phyloP scores from a whole-genome alignment of 1,284 basidiomycete species.

The Cryptococcus jaspeensis region DNA sequence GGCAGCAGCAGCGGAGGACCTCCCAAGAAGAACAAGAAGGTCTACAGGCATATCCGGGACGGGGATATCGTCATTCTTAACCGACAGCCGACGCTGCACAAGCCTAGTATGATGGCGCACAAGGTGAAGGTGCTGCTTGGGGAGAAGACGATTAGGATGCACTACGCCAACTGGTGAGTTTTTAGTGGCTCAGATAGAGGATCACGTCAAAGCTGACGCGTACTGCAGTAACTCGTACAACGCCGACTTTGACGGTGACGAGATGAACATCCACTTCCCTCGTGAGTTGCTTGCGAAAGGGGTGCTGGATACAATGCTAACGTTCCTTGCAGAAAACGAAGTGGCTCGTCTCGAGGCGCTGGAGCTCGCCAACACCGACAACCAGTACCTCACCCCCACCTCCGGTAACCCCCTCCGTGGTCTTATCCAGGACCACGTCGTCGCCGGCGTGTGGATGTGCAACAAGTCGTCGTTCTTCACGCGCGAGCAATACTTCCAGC shows the following conservation, averaged over 20 bases:
- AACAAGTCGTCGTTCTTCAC: conserved; percentile 92
- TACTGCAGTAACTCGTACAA: conserved; percentile 88
- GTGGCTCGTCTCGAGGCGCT: conserved; percentile 88
- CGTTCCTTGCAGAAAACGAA: conserved; percentile 87
- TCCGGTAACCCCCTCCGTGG: conserved; percentile 97
- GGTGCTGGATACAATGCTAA: conserved; percentile 64
- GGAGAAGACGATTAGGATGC: conserved; percentile 99
- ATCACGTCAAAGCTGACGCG: neutral
- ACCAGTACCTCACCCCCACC: conserved; percentile 97
- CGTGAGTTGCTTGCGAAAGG: conserved; percentile 58
- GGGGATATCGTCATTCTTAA: conserved; percentile 97
- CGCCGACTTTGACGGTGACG: conserved; percentile 99
- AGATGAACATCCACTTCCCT: conserved; percentile 99
- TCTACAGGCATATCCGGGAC: conserved; percentile 90
- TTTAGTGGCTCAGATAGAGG: conserved; percentile 2
- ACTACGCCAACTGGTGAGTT: conserved; percentile 86
- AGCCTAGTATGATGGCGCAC: conserved; percentile 99
- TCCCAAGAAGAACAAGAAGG: conserved; percentile 87
- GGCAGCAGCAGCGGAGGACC: conserved; percentile 59
- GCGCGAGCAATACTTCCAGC: conserved; percentile 93
- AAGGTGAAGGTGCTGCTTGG: conserved; percentile 87
- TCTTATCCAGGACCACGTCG: conserved; percentile 98
- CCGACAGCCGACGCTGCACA: conserved; percentile 97
- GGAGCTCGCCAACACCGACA: conserved; percentile 96
- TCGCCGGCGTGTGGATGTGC: conserved; percentile 99